Percentiles rank a stretch among this genome's conserved stretches.
These are phyloP conservation scores for Aspergillus steynii DNA, from an alignment of 495 filamentous ascomycete genomes.

Conservation along the genomic window DNA sequence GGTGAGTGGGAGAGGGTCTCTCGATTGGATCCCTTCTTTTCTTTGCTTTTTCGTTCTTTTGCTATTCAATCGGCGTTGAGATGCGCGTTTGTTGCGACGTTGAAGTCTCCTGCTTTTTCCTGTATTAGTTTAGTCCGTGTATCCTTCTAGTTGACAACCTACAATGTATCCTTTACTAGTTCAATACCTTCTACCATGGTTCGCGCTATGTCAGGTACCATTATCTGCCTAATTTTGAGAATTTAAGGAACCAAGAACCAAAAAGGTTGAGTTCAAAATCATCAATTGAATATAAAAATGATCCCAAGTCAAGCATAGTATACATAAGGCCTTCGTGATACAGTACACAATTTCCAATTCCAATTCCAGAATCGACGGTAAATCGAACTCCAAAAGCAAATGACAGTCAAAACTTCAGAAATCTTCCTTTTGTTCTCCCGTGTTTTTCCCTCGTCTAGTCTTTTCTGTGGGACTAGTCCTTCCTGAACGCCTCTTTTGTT, in stretches of 20 bases:
- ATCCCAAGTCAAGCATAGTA: not conserved
- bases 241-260: not conserved
- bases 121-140: not conserved
- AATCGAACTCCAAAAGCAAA: not conserved
- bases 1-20: conserved; percentile 4
- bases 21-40: conserved; percentile 2
- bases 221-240: not conserved
- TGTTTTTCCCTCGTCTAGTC: not conserved
- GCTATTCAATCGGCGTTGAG: not conserved
- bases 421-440: not conserved
- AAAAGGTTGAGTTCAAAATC: not conserved
- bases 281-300: not conserved
- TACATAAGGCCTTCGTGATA: not conserved
- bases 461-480: not conserved
- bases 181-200: not conserved
- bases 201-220: not conserved
- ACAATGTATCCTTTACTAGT: not conserved
- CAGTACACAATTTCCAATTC: not conserved
- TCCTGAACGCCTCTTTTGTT: not conserved
- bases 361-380: not conserved
- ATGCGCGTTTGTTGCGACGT: conserved; percentile 5
- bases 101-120: not conserved
- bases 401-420: not conserved
- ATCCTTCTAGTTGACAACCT: not conserved
- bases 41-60: conserved; percentile 1